Conservation (phyloP, 225 moss, liverwort and hornwort genomes). For the Marchantia paleacea region DNA sequence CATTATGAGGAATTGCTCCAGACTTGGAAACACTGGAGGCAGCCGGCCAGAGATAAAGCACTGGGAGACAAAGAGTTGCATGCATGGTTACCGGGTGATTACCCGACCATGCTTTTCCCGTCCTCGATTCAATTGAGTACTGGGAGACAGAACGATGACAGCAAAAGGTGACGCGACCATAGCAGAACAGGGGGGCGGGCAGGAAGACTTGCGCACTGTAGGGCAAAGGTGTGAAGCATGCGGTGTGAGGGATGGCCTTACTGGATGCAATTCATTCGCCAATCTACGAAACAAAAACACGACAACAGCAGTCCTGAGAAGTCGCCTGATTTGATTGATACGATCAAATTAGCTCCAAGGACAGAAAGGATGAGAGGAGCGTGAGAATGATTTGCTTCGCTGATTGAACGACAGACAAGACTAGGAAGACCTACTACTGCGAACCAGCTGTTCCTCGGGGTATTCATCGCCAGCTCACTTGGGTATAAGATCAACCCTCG, state of each 20-base stretch:
- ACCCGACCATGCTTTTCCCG: not conserved
- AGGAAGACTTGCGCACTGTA: not conserved
- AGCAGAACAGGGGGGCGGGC: not conserved
- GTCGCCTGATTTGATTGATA: not conserved
- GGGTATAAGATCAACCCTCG: not conserved
- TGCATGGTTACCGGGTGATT: not conserved
- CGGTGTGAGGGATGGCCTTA: not conserved
- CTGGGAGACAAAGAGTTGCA: not conserved
- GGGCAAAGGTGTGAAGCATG: constrained; percentile 2
- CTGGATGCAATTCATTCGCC: not conserved
- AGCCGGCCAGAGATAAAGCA: not conserved
- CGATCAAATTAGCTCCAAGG: not conserved
- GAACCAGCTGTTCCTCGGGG: not conserved
- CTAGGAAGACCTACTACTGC: not conserved
- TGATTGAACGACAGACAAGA: no score
- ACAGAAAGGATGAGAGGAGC: not conserved
- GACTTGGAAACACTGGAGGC: not conserved
- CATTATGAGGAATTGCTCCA: no score
- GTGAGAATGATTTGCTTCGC: not conserved
- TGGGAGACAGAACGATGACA: not conserved
- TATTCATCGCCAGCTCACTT: not conserved
- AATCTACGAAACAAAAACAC: no score
- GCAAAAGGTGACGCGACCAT: not conserved
- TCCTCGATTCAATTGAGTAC: no score
- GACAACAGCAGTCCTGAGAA: not conserved